Evolutionary conservation across 139 green algal species (phyloP).

Genomic region (Chlamydomonas eustigma): DNA sequence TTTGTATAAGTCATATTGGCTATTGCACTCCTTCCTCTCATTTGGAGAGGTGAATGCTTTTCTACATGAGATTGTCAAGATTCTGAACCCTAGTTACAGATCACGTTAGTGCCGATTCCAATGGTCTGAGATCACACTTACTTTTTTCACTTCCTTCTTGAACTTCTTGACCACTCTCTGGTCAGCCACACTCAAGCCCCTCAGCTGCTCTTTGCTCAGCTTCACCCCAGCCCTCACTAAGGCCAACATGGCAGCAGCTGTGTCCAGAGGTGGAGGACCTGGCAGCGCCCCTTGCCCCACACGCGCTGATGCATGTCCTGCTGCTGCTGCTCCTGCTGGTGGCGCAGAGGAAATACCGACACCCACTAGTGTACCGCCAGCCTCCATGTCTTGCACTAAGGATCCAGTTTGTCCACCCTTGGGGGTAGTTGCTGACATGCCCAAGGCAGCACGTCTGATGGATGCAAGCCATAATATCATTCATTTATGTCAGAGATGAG

Average conservation of each 20-base stretch:
- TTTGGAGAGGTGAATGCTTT: too few relatives aligned
- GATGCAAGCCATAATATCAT: too few relatives aligned
- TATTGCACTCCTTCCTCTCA: too few relatives aligned
- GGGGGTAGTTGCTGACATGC: too few relatives aligned
- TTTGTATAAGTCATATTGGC: too few relatives aligned
- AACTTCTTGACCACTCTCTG: not conserved
- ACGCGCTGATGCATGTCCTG: conserved; percentile 11
- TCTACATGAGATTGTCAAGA: too few relatives aligned
- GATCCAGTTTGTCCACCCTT: too few relatives aligned
- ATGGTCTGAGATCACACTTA: not conserved
- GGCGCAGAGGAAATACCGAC: conserved; percentile 1
- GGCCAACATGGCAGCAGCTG: not conserved
- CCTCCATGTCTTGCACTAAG: not conserved
- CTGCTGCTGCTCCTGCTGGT: conserved; percentile 2
- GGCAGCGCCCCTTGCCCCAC: not conserved
- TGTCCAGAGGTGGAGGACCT: not conserved
- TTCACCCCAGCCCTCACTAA: conserved; percentile 1
- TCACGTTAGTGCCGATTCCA: too few relatives aligned
- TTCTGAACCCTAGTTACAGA: too few relatives aligned
- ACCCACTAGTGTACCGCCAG: not conserved
- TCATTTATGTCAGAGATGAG: too few relatives aligned
- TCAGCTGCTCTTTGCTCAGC: not conserved
- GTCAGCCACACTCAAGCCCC: conserved; percentile 3
- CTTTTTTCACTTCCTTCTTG: conserved; percentile 3
- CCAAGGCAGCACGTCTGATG: too few relatives aligned